Evolutionary conservation across 2,329 filamentous ascomycete species (phyloP).

Genomic region (Trichoderma atroviride): DNA sequence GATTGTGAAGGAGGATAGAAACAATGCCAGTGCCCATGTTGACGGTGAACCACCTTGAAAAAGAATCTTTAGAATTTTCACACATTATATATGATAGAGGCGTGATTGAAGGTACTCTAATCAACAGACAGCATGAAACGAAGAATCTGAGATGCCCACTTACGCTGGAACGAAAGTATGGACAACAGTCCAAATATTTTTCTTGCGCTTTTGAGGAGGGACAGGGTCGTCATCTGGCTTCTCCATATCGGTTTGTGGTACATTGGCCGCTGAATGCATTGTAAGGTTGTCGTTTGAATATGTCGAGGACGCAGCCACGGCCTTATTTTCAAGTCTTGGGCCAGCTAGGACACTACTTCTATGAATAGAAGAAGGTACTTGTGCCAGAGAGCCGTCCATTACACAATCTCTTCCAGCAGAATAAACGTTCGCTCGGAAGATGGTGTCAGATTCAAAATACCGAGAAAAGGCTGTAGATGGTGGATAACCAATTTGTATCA

Average conservation of each 20-base stretch:
- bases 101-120: not conserved
- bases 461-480: not conserved
- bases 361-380: not conserved
- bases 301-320: not conserved
- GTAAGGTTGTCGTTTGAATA: not conserved
- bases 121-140: not conserved
- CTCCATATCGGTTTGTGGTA: not conserved
- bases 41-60: conserved; percentile 7
- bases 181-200: conserved; percentile 2
- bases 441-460: not conserved
- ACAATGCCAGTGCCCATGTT: conserved; percentile 18
- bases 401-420: not conserved
- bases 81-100: not conserved
- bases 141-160: not conserved
- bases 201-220: not conserved
- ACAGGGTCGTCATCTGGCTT: not conserved
- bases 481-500: not conserved
- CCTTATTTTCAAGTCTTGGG: not conserved
- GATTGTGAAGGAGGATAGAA: conserved; percentile 16
- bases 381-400: not conserved
- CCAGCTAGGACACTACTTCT: not conserved
- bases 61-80: not conserved
- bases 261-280: not conserved
- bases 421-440: not conserved
- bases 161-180: conserved; percentile 10